Evolutionary conservation across 2,329 filamentous ascomycete species (phyloP).

Genomic region (Emmonsiellopsis sp.): DNA sequence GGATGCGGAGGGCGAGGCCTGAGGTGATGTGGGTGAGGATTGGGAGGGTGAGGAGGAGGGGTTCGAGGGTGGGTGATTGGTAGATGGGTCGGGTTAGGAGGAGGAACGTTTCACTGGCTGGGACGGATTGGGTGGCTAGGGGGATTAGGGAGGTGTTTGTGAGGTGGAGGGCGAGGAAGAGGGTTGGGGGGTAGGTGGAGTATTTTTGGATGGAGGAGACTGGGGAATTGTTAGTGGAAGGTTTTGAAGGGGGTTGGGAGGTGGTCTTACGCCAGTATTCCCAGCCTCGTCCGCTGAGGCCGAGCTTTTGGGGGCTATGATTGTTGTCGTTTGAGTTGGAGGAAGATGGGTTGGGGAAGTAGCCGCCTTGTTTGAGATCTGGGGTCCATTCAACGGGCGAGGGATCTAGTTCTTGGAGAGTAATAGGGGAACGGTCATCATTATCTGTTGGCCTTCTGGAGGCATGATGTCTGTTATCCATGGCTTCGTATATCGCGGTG

Average conservation of each 20-base stretch:
- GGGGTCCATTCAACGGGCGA: slow-evolving; percentile 55
- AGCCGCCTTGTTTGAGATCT: slow-evolving; percentile 43
- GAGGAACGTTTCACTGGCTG: slow-evolving; percentile 72
- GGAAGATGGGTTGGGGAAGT: slow-evolving; percentile 21
- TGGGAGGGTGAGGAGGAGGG: slow-evolving; percentile 67
- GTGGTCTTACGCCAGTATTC: slow-evolving; percentile 61
- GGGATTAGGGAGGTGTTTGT: slow-evolving; percentile 76
- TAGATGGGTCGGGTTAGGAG: slow-evolving; percentile 88
- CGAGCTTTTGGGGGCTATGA: slow-evolving; percentile 21
- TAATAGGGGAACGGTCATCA: background rate
- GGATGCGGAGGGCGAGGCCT: slow-evolving; percentile 66
- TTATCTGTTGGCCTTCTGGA: background rate
- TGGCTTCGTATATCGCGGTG: background rate
- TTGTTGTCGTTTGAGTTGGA: slow-evolving; percentile 11
- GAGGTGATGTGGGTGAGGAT: slow-evolving; percentile 66
- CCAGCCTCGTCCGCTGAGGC: slow-evolving; percentile 60
- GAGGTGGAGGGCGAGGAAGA: slow-evolving; percentile 69
- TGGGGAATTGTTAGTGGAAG: slow-evolving; percentile 22
- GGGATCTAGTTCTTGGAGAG: slow-evolving; percentile 68
- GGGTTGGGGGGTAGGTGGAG: slow-evolving; percentile 73
- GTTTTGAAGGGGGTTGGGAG: background rate
- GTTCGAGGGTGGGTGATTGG: slow-evolving; percentile 72
- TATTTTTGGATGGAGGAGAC: slow-evolving; percentile 75
- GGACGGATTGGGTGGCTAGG: slow-evolving; percentile 61
- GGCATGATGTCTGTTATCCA: background rate